Evolutionary conservation across 2,329 filamentous ascomycete species (phyloP), one percentile per base, ranked within the genome.

Genomic region (Cercospora sp.): DNA sequence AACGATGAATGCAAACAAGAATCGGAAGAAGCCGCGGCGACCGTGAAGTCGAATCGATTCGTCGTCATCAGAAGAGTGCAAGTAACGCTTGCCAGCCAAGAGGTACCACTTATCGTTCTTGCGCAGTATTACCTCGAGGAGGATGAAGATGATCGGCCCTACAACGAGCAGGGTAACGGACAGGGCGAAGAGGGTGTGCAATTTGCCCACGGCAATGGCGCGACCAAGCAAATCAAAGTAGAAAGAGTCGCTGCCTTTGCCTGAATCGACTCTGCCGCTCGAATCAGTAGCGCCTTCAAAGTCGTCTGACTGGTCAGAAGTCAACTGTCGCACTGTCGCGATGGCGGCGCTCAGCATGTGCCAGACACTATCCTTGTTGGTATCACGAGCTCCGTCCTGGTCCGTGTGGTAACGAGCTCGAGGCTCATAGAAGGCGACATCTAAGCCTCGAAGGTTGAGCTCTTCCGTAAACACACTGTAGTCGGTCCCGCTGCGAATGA

Each of bases 181-280:
- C 81, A 95, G 88, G 3, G 93, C 93, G 79, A 98, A 98, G 66
- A 98, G 85, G 7, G 92, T 93, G 70, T 91, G 87, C 45, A 97
- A 84, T 58, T 87, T 86, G 76, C 97, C 91, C 2, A 96, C 84
- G 16, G 90, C 91, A 78, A 97, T 93, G 1, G 84, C 84, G 65
- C 85, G 86, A 53, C 94, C 95, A 72, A 96, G 94, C 7, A 98
- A 80, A 76, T 98, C 95, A 76, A 98, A 98, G 93, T 94, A 99
- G 13, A 98, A 93, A 31, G 89, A 92, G 68, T 87, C 83, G 45
- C 72, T 77, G 3, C 75, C 74, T 39, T 81, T 83, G 9, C 91
- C 91, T 69, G 89, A 91, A 70, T 87, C 84, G 1, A 90, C 86
- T 73, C 89, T 89, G 64, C 85, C 87, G 61, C 83, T 82, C 45